Conservation (phyloP, 805 yeast species). For the Teunomyces kruisii region DNA sequence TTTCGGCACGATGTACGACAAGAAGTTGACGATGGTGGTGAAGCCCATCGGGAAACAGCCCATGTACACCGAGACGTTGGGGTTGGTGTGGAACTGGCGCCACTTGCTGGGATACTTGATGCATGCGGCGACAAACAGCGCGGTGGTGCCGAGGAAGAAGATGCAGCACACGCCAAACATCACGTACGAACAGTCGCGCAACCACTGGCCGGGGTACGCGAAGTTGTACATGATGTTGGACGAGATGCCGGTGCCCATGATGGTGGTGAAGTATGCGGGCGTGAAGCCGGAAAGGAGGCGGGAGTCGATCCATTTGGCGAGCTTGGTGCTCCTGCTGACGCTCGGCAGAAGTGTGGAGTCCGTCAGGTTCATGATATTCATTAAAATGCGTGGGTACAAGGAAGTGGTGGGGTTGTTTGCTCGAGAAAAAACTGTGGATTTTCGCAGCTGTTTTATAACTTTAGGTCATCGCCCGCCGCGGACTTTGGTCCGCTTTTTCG, state of each 20-base stretch:
- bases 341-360: neutral
- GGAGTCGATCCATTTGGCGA: slow-evolving; percentile 4
- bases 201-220: slow-evolving; percentile 65
- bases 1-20: slow-evolving; percentile 43
- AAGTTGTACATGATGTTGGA: slow-evolving; percentile 59
- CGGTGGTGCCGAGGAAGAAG: slow-evolving; percentile 43
- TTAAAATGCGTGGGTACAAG: no score
- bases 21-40: slow-evolving; percentile 60
- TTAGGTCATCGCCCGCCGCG: slow-evolving; percentile 4
- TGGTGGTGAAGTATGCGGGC: slow-evolving; percentile 65
- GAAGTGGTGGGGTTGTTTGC: no score
- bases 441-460: neutral
- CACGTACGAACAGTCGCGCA: slow-evolving; percentile 54
- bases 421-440: slow-evolving; percentile 1
- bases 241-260: slow-evolving; percentile 87
- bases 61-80: slow-evolving; percentile 57
- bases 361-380: neutral
- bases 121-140: slow-evolving; percentile 43
- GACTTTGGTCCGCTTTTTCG: neutral
- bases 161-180: slow-evolving; percentile 61
- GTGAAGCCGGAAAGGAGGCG: slow-evolving; percentile 23
- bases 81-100: slow-evolving; percentile 26
- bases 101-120: slow-evolving; percentile 25
- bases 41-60: slow-evolving; percentile 85
- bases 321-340: neutral